Base-by-base conservation (phyloP, 2,329 filamentous ascomycete species). In the Dryadomyces quercus-mongolicae region DNA sequence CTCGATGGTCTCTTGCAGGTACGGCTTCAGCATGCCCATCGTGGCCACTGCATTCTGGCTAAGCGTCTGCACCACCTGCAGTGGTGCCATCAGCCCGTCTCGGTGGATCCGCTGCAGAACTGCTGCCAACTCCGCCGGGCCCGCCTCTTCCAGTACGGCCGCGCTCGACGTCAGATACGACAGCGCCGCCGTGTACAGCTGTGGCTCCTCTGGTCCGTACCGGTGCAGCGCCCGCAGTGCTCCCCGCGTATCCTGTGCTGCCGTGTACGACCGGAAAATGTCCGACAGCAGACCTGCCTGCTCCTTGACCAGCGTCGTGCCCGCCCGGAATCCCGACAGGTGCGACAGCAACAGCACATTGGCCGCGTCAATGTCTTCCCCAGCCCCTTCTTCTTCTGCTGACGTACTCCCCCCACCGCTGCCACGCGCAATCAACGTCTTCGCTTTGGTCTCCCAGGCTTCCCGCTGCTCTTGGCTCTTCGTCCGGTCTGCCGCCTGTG, bases 21-120 rank as follows among this genome's bases (percentile, higher is more conserved):
- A 98, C 6, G 84, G 82, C 70, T 96, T 97, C 58, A 98, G 85
- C 78, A 97, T 90, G 51, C 92, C 93, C 88, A 98, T 96, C 0
- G 90, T 97, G 1, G 94, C 92, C 2, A 96, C 88, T 57, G 70
- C 55, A 66, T 74, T 68, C 49, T 78, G 73, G n/a, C 74, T 73
- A 0, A 98, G 78, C 0, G 91, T 93, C 68, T 98, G 92, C 16
- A 98, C 93, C 36, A 98, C 93, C 67, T 98, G 93, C 4, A 98
- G 74, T 0, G 93, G 93, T 0, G 93, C 92, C 88, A 98, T 93
- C 42, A 98, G 79, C 1, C 88, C 85, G 62, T 95, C 90, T 58
- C 85, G 79, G 65, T 96, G 88, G 61, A 98, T 97, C 63, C 88
- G 90, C 59, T 82, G 78, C 12, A 98, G 76, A 1, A 98, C 85